A percentile compares a stretch with the other conserved stretches of the same genome.
Conservation (phyloP, 1,139 yeast species). For the Hemisphaericaspora xylanilytica region DNA sequence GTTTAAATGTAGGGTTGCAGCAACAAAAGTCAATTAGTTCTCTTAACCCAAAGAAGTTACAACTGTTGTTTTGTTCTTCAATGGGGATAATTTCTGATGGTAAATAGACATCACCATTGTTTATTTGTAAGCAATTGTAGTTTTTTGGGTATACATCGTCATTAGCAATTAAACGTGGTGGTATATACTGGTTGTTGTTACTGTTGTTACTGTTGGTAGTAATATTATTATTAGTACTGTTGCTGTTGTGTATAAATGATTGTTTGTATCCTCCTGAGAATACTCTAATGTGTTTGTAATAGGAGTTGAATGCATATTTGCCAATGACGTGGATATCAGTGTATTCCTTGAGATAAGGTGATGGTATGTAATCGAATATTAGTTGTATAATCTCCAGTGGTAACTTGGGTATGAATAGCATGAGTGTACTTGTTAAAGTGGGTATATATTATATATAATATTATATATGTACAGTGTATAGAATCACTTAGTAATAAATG, state of each 20-base stretch:
- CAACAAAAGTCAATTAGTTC: background rate
- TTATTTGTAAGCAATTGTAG: background rate
- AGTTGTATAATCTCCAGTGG: background rate
- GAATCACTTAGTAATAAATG: too few species aligned
- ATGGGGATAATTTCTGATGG: background rate
- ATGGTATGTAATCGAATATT: background rate
- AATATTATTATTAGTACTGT: background rate
- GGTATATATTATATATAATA: too few species aligned
- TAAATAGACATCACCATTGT: background rate
- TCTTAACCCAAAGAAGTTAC: background rate
- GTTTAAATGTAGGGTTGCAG: background rate
- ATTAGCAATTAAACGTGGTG: too few species aligned
- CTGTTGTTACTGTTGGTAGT: too few species aligned
- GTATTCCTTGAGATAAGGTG: background rate
- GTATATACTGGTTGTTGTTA: too few species aligned
- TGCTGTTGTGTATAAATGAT: too few species aligned
- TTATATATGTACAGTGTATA: too few species aligned
- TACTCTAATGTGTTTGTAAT: background rate
- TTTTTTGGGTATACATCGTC: background rate
- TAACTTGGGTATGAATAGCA: background rate
- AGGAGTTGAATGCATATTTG: slow-evolving; percentile 1
- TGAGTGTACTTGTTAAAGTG: background rate
- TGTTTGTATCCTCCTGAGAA: background rate
- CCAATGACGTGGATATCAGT: background rate
- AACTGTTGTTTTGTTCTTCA: background rate